Evolutionary conservation across 1,284 basidiomycete genomes (phyloP).

Genomic region (Rhodotorula mucilaginosa): DNA sequence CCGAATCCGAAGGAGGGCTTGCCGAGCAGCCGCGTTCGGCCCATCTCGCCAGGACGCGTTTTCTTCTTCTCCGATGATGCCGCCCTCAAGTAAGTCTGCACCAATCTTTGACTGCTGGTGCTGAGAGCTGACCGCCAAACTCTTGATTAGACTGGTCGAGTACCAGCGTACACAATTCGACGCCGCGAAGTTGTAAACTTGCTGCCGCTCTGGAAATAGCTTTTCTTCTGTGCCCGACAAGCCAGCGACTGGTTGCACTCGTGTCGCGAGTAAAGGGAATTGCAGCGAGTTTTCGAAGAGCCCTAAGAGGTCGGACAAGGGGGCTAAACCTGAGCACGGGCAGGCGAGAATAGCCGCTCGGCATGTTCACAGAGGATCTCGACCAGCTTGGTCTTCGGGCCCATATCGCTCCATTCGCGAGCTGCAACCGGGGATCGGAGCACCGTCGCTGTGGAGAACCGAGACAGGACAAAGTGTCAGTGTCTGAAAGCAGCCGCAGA

Average conservation of each 20-base stretch:
- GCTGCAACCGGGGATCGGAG: conserved; percentile 83
- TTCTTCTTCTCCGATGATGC: conserved; percentile 89
- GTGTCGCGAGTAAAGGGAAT: too few species aligned
- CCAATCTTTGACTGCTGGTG: not conserved
- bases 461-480: conserved; percentile 10
- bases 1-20: conserved; percentile 65
- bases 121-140: not conserved
- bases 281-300: too few species aligned
- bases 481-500: not conserved
- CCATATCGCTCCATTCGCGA: conserved; percentile 94
- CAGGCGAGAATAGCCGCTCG: conserved; percentile 13
- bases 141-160: conserved; percentile 53
- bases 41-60: conserved; percentile 73
- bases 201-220: not conserved
- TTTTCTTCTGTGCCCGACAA: not conserved
- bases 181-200: conserved; percentile 28
- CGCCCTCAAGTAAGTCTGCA: conserved; percentile 52
- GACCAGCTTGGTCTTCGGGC: conserved; percentile 83
- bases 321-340: too few species aligned
- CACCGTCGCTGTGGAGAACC: conserved; percentile 67
- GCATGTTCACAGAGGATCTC: conserved; percentile 85
- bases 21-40: conserved; percentile 79
- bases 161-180: conserved; percentile 52
- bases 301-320: too few species aligned
- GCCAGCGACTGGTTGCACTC: too few species aligned